Conservation (phyloP, 441 rosid species). For the Erodium trifolium region DNA sequence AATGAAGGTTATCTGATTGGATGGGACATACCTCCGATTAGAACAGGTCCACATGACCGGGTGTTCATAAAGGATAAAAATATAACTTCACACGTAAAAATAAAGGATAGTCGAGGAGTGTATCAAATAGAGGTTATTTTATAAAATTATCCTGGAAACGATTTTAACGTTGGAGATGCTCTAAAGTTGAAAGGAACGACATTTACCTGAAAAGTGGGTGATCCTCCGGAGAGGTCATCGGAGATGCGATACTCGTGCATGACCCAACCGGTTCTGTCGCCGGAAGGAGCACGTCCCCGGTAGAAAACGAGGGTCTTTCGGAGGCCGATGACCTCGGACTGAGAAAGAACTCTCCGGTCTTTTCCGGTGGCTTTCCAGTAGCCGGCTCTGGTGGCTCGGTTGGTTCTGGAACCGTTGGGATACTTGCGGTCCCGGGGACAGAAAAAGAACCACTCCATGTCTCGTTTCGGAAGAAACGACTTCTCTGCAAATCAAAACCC, state of each 20-base stretch:
- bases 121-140: no score
- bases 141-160: no score
- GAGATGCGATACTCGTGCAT: conserved; percentile 81
- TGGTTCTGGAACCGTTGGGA: conserved; percentile 26
- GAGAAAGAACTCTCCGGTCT: conserved; percentile 58
- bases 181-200: not conserved
- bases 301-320: conserved; percentile 81
- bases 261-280: conserved; percentile 63
- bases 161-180: no score
- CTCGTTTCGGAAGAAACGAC: conserved; percentile 66
- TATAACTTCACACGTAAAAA: no score
- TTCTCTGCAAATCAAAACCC: conserved; percentile 40
- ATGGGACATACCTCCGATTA: no score
- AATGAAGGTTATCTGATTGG: no score
- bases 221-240: conserved; percentile 26
- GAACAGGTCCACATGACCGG: no score
- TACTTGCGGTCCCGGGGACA: conserved; percentile 32
- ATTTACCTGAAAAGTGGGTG: not conserved
- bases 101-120: no score
- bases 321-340: conserved; percentile 38
- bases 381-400: conserved; percentile 26
- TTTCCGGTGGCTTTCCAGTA: conserved; percentile 71
- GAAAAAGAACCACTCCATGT: conserved; percentile 92
- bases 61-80: no score
- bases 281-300: conserved; percentile 68